Conservation (phyloP, 1,284 basidiomycete genomes). For the Cryptococcus jaspeensis region DNA sequence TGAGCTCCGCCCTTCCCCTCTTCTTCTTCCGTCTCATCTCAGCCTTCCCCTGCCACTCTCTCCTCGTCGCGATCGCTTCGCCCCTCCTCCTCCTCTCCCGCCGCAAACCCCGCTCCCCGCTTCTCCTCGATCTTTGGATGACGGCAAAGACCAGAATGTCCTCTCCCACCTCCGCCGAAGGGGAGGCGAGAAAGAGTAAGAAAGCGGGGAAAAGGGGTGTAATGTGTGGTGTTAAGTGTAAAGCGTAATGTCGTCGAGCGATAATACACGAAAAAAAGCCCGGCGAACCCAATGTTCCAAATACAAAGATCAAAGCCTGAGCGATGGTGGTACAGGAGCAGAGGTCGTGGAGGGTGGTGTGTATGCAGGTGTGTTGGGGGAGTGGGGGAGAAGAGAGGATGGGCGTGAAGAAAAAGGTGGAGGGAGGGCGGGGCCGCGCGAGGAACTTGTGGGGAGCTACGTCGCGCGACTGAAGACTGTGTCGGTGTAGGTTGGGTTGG, state of each 20-base stretch:
- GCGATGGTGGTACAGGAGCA: not conserved
- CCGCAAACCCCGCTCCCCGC: no score
- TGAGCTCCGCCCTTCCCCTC: not conserved
- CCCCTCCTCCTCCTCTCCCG: no score
- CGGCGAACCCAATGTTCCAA: not conserved
- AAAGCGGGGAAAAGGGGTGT: not conserved
- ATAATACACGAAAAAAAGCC: not conserved
- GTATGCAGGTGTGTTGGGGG: not conserved
- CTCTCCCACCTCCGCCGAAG: no score
- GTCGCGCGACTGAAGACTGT: no score
- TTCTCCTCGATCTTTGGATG: not conserved
- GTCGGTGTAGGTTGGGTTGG: no score
- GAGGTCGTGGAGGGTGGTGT: not conserved
- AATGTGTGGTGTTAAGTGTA: not conserved
- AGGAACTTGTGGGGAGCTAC: no score
- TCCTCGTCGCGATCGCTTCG: no score
- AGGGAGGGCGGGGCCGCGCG: not conserved
- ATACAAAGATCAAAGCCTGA: not conserved
- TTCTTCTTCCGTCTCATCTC: not conserved
- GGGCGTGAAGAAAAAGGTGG: not conserved
- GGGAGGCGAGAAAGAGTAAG: not conserved
- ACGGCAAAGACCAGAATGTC: conserved; percentile 2
- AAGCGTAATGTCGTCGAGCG: not conserved
- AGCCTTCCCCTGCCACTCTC: not conserved
- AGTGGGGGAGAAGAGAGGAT: no score